Evolutionary conservation across 257 asterid species (phyloP).

Genomic region (Ajuga chamaepitys): DNA sequence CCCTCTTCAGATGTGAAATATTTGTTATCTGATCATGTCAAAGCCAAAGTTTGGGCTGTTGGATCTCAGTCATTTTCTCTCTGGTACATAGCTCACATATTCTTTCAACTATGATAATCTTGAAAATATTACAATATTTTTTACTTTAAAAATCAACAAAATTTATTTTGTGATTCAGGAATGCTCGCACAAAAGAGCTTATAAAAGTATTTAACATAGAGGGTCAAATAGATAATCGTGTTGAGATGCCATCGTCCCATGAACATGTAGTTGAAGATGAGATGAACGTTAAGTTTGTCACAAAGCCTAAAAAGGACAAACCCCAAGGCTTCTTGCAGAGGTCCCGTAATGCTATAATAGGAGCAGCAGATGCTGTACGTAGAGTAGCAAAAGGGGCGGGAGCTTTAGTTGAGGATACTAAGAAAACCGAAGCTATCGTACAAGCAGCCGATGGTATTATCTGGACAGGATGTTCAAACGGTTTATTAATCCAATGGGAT

Average conservation of each 20-base stretch:
- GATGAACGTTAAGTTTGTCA: conserved; percentile 44
- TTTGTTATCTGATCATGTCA: conserved; percentile 53
- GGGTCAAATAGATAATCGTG: conserved; percentile 84
- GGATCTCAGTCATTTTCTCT: conserved; percentile 67
- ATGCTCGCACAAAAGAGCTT: conserved; percentile 77
- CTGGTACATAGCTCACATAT: conserved; percentile 35
- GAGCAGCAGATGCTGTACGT: conserved; percentile 94
- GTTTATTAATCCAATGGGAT: conserved; percentile 83
- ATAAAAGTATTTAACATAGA: conserved; percentile 72
- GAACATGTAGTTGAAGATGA: conserved; percentile 70
- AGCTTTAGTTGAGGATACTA: conserved; percentile 64
- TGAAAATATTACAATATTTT: neutral
- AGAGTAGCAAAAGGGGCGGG: conserved; percentile 85
- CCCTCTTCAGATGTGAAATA: conserved; percentile 70
- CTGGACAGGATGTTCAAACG: conserved; percentile 88
- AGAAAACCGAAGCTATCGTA: conserved; percentile 61
- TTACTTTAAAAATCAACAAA: neutral
- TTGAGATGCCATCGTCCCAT: conserved; percentile 50
- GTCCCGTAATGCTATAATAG: conserved; percentile 80
- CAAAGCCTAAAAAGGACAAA: conserved; percentile 74
- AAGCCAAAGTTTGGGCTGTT: conserved; percentile 79
- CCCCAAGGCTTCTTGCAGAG: conserved; percentile 74
- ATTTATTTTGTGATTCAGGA: conserved; percentile 40
- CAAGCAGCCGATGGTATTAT: conserved; percentile 67
- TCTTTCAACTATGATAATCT: neutral